Conservation (phyloP, 1,284 basidiomycete species). For the Coriolopsis trogii region DNA sequence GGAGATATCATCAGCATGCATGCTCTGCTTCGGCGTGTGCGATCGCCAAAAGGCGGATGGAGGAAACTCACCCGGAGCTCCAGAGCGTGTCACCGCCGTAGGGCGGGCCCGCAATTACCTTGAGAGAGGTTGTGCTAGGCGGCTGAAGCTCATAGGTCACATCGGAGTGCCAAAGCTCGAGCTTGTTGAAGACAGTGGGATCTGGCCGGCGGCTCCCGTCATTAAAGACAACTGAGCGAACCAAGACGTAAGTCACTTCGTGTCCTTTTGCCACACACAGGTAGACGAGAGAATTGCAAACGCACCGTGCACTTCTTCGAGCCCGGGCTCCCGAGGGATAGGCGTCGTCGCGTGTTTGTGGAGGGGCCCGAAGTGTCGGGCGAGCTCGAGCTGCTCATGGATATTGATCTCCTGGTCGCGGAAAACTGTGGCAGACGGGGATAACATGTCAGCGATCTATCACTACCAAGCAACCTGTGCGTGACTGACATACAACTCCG, state of each 20-base stretch:
- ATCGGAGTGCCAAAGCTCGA: conserved; percentile 85
- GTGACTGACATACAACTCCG: conserved; percentile 64
- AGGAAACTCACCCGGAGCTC: conserved; percentile 53
- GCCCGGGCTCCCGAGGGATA: conserved; percentile 66
- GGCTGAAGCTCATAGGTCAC: conserved; percentile 80
- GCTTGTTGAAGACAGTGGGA: conserved; percentile 67
- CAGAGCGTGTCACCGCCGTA: conserved; percentile 73
- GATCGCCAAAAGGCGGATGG: not conserved
- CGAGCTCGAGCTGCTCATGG: conserved; percentile 73
- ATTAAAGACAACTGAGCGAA: conserved; percentile 63
- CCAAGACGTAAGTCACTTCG: too few species aligned
- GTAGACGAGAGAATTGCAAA: conserved; percentile 17
- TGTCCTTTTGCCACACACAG: too few species aligned
- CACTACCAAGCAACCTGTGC: not conserved
- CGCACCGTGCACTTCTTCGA: conserved; percentile 80
- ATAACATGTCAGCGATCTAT: conserved; percentile 14
- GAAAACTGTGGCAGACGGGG: conserved; percentile 51
- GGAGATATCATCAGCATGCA: conserved; percentile 20
- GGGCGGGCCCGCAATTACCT: conserved; percentile 65
- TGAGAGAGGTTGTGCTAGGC: conserved; percentile 69
- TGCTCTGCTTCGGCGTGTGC: not conserved
- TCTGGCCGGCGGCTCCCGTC: conserved; percentile 73
- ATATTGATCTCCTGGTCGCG: conserved; percentile 73
- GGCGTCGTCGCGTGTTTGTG: conserved; percentile 86
- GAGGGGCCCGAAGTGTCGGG: conserved; percentile 74